These are phyloP conservation scores for Penicillium macrosclerotiorum DNA, from an alignment of 495 filamentous ascomycete genomes.

Conservation along the genomic window DNA sequence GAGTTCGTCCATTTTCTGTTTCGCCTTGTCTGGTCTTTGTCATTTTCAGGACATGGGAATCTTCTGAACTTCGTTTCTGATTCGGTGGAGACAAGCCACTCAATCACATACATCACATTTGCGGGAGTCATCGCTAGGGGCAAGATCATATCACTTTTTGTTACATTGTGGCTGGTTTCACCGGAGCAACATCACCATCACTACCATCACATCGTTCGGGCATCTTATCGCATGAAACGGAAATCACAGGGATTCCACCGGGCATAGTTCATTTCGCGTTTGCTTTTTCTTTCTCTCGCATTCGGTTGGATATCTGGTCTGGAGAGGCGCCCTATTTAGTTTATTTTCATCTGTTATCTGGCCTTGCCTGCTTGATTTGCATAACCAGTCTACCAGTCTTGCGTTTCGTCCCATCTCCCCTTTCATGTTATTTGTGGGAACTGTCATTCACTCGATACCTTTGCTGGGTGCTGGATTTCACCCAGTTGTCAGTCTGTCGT, in stretches of 20 bases:
- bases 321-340: slow-evolving; percentile 6
- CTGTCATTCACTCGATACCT: neutral
- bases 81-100: no score
- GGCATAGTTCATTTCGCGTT: no score
- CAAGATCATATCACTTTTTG: slow-evolving; percentile 10
- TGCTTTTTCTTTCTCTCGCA: slow-evolving; percentile 15
- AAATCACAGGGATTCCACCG: slow-evolving; percentile 6
- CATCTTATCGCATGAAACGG: slow-evolving; percentile 14
- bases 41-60: slow-evolving; percentile 8
- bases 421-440: neutral
- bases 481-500: slow-evolving; percentile 6
- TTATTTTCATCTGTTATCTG: neutral
- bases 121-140: slow-evolving; percentile 25
- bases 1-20: slow-evolving; percentile 10
- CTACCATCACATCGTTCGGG: slow-evolving; percentile 15
- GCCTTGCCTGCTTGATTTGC: slow-evolving; percentile 6
- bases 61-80: slow-evolving; percentile 10
- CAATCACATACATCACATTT: slow-evolving; percentile 22
- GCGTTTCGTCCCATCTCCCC: neutral
- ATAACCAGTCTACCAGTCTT: slow-evolving; percentile 3
- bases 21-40: neutral
- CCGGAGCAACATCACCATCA: slow-evolving; percentile 13
- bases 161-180: slow-evolving; percentile 27
- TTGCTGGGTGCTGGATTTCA: slow-evolving; percentile 9
- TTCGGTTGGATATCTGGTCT: slow-evolving; percentile 6